A percentile compares a stretch with the other conserved stretches of the same genome.
phyloP scores from a whole-genome alignment of 1,284 basidiomycete genomes.

The Xerocomus amazonicus region DNA sequence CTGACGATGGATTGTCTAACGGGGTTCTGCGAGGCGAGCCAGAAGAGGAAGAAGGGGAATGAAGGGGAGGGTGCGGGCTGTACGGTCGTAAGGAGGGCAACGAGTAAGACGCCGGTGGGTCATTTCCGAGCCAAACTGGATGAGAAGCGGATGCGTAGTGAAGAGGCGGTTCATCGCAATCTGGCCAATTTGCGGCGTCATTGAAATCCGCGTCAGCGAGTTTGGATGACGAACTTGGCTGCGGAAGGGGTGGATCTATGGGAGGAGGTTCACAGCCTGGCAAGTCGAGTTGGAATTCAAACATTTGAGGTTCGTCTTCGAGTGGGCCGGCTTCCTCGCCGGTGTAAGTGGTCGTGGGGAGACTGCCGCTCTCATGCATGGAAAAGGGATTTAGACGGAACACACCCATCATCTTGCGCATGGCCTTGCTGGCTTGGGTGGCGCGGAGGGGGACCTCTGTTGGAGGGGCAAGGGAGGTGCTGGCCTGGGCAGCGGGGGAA shows the following conservation, averaged over 20 bases:
- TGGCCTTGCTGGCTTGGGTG: conserved; percentile 59
- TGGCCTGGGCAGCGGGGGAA: conserved; percentile 29
- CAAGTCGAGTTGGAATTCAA: conserved; percentile 59
- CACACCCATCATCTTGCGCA: conserved; percentile 71
- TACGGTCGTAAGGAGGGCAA: conserved; percentile 31
- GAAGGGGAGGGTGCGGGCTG: conserved; percentile 24
- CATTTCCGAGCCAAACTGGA: conserved; percentile 28
- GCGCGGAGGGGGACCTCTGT: conserved; percentile 71
- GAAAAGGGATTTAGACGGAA: conserved; percentile 75
- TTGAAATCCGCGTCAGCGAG: conserved; percentile 19
- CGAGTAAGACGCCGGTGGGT: conserved; percentile 27
- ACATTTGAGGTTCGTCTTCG: conserved; percentile 53
- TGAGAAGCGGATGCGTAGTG: conserved; percentile 28
- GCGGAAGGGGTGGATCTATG: conserved; percentile 18
- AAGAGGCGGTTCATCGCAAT: conserved; percentile 19
- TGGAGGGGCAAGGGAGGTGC: conserved; percentile 45
- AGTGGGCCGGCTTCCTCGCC: conserved; percentile 50
- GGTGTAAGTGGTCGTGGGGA: conserved; percentile 36
- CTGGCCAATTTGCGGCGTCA: conserved; percentile 21
- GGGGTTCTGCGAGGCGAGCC: conserved; percentile 26
- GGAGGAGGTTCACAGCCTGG: conserved; percentile 25
- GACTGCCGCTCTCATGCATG: conserved; percentile 52
- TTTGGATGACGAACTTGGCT: conserved; percentile 6
- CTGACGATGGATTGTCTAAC: conserved; percentile 25
- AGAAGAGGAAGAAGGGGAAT: conserved; percentile 28